phyloP scores from a whole-genome alignment of 2,329 filamentous ascomycete genomes.

The Trichoderma lentiforme region DNA sequence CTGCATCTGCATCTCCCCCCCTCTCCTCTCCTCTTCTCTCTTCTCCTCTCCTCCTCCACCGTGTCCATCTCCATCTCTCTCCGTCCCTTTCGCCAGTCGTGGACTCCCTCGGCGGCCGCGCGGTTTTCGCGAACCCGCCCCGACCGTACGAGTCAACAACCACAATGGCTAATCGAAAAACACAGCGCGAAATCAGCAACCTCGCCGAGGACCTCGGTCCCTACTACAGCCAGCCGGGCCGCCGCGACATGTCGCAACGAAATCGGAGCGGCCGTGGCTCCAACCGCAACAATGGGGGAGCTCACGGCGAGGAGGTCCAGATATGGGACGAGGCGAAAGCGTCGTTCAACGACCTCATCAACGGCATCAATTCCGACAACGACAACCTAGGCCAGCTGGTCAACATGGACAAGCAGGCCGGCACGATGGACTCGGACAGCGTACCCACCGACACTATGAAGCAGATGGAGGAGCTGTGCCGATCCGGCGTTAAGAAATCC shows the following conservation, averaged over 20 bases:
- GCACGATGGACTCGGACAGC: constrained; percentile 38
- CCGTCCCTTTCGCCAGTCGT: constrained; percentile 12
- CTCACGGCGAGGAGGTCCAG: constrained; percentile 43
- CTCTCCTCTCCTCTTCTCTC: background rate
- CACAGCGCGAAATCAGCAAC: constrained; percentile 33
- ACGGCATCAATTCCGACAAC: constrained; percentile 42
- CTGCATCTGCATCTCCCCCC: background rate
- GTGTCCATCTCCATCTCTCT: constrained; percentile 4
- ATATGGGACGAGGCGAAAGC: constrained; percentile 43
- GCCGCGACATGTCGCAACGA: constrained; percentile 40
- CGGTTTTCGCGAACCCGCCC: constrained; percentile 14
- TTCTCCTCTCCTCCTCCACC: background rate
- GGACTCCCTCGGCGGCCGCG: constrained; percentile 8
- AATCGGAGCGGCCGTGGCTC: constrained; percentile 44
- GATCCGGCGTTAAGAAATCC: constrained; percentile 41
- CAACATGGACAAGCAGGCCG: constrained; percentile 40
- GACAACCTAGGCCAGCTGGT: constrained; percentile 40
- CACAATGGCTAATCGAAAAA: constrained; percentile 34
- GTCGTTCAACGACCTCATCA: constrained; percentile 39
- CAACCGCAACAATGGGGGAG: constrained; percentile 42
- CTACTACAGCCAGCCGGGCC: constrained; percentile 29
- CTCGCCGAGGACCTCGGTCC: constrained; percentile 36
- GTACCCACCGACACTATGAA: constrained; percentile 38
- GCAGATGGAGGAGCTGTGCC: constrained; percentile 42
- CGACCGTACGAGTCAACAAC: background rate